A percentile compares a stretch with the other conserved stretches of the same genome.
phyloP scores from a whole-genome alignment of 2,329 filamentous ascomycete species.

The Colletotrichum abscissum region DNA sequence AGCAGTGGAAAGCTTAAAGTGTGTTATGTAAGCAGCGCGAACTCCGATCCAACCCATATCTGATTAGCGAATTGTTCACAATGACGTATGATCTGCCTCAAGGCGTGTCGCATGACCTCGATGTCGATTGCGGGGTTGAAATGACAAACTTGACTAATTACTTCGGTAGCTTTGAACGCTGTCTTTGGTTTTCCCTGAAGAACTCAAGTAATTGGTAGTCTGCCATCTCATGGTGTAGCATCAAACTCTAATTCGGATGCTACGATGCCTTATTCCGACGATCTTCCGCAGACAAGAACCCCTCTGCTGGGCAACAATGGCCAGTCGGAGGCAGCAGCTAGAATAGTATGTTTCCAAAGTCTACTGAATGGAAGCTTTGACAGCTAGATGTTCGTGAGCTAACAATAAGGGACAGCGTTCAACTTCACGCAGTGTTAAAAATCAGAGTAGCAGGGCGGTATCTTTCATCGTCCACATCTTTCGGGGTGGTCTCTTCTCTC shows the following conservation, averaged over 20 bases:
- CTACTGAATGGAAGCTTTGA: too few relatives aligned
- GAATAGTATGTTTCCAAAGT: neutral
- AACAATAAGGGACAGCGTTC: neutral
- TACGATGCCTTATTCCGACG: neutral
- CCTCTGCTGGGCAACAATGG: neutral
- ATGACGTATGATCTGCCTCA: neutral
- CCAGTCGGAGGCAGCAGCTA: neutral
- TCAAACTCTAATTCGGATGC: neutral
- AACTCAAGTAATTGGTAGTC: neutral
- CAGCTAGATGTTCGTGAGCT: neutral
- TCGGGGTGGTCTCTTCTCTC: slow-evolving; percentile 18
- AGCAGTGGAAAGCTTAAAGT: neutral
- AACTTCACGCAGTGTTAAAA: neutral
- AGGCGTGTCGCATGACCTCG: neutral
- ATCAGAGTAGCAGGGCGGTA: neutral
- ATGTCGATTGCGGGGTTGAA: slow-evolving; percentile 3
- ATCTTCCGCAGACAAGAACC: neutral
- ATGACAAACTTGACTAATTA: neutral
- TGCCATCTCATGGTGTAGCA: too few relatives aligned
- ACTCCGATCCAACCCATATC: neutral
- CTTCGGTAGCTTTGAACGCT: too few relatives aligned
- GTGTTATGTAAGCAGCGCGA: neutral
- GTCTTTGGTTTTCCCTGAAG: too few relatives aligned
- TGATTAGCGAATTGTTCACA: neutral
- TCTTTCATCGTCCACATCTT: slow-evolving; percentile 3